A percentile compares a stretch with the other conserved stretches of the same genome.
Conservation (phyloP, 2,329 filamentous ascomycete genomes). For the Apiospora pterosperma region DNA sequence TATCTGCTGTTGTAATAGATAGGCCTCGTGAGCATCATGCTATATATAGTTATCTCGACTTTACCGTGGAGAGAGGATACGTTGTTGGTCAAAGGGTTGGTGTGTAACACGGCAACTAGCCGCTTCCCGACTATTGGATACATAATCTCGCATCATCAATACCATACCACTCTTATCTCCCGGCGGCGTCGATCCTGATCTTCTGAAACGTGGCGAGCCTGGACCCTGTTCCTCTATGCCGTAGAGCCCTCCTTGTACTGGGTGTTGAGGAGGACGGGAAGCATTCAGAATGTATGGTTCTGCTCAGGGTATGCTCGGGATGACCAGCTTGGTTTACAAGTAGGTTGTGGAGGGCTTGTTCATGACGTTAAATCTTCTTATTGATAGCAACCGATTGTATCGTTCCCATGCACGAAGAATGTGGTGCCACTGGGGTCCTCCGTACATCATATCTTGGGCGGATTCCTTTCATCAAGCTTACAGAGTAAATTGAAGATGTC, state of each 20-base stretch:
- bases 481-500: slow-evolving; percentile 92
- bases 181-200: slow-evolving; percentile 60
- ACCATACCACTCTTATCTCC: too few relatives aligned
- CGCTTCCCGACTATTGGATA: too few relatives aligned
- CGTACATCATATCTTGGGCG: slow-evolving; percentile 94
- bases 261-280: slow-evolving; percentile 69
- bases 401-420: slow-evolving; percentile 43
- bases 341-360: slow-evolving; percentile 13
- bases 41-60: too few relatives aligned
- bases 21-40: too few relatives aligned
- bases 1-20: too few relatives aligned
- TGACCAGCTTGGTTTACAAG: slow-evolving; percentile 65
- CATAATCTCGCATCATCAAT: slow-evolving; percentile 66
- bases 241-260: slow-evolving; percentile 74
- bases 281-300: slow-evolving; percentile 84
- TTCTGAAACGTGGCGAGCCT: slow-evolving; percentile 69
- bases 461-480: slow-evolving; percentile 86
- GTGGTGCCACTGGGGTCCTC: slow-evolving; percentile 88
- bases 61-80: too few relatives aligned
- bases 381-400: slow-evolving; percentile 45
- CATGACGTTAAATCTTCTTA: background rate
- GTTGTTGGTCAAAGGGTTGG: slow-evolving; percentile 73
- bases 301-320: slow-evolving; percentile 75
- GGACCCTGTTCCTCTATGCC: slow-evolving; percentile 66
- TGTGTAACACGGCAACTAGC: slow-evolving; percentile 17